Conservation (phyloP, 768 basidiomycete species). For the Multifurca ochricompacta region DNA sequence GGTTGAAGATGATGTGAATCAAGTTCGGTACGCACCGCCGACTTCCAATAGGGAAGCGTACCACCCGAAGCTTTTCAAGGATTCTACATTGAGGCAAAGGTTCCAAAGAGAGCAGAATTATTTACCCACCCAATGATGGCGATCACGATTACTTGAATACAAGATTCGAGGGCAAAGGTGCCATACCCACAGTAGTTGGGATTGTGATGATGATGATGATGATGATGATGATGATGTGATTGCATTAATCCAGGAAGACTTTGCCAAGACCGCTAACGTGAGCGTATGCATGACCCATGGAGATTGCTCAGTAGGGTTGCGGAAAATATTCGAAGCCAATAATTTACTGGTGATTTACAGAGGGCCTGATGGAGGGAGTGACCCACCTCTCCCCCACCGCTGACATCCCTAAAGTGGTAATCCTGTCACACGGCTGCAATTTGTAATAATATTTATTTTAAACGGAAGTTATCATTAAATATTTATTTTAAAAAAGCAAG, state of each 20-base stretch:
- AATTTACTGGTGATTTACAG: no score
- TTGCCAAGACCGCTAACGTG: neutral
- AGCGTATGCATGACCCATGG: neutral
- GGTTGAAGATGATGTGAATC: neutral
- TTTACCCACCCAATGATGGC: slow-evolving; percentile 16
- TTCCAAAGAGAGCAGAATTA: no score
- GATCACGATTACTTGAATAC: slow-evolving; percentile 14
- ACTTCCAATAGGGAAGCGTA: slow-evolving; percentile 19
- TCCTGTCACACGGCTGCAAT: no score
- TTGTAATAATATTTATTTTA: no score
- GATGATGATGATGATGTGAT: slow-evolving; percentile 2
- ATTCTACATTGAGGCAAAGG: neutral
- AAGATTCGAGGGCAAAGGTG: slow-evolving; percentile 1
- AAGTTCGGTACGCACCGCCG: slow-evolving; percentile 12
- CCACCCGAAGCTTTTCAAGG: slow-evolving; percentile 7
- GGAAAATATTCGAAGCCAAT: no score
- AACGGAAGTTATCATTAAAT: no score
- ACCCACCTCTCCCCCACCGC: no score
- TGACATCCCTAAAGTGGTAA: no score
- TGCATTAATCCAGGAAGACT: neutral
- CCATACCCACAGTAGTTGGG: neutral
- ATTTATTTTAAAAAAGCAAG: no score
- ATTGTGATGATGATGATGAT: neutral
- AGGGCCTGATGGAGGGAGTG: no score
- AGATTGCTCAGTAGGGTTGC: no score